A percentile compares a stretch with the other conserved stretches of the same genome.
Evolutionary conservation across 805 yeast genomes (phyloP).

Genomic region (Candida loeiensis): DNA sequence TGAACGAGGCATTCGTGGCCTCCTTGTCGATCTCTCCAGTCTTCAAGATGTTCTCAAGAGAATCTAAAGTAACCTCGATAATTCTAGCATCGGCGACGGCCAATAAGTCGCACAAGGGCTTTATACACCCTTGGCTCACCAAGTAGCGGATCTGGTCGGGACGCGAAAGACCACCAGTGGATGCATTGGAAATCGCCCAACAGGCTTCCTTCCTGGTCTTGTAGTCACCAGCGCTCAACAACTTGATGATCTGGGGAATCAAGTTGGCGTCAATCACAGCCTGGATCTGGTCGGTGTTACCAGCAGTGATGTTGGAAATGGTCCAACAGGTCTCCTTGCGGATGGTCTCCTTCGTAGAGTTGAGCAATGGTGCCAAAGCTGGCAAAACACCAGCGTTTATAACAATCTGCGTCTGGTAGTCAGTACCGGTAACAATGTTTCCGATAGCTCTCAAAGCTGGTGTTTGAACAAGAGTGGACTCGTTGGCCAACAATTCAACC

Average conservation of each 20-base stretch:
- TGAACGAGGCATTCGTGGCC: conserved; percentile 60
- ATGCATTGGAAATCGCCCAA: conserved; percentile 98
- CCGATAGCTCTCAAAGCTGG: conserved; percentile 98
- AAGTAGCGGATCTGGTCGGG: conserved; percentile 93
- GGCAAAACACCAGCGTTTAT: conserved; percentile 89
- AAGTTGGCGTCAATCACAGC: conserved; percentile 93
- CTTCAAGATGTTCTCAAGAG: conserved; percentile 87
- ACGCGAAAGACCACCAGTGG: conserved; percentile 87
- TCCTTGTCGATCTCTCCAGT: conserved; percentile 94
- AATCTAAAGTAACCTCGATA: conserved; percentile 92
- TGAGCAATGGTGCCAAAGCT: conserved; percentile 75
- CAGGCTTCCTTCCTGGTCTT: conserved; percentile 98
- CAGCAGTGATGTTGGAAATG: conserved; percentile 95
- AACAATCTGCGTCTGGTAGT: conserved; percentile 90
- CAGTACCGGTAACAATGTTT: conserved; percentile 96
- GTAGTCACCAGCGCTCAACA: conserved; percentile 79
- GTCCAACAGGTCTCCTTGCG: conserved; percentile 99
- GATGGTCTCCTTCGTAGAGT: conserved; percentile 84
- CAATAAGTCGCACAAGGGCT: conserved; percentile 91
- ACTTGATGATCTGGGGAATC: conserved; percentile 84
- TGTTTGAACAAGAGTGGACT: conserved; percentile 84
- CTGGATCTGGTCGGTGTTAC: conserved; percentile 92
- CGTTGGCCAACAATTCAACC: conserved; percentile 84
- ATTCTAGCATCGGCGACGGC: conserved; percentile 86
- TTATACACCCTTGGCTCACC: conserved; percentile 93